Percentiles rank a stretch among this genome's conserved stretches.
Evolutionary conservation across 495 filamentous ascomycete genomes (phyloP).

Genomic region (Aspergillus ostianus): DNA sequence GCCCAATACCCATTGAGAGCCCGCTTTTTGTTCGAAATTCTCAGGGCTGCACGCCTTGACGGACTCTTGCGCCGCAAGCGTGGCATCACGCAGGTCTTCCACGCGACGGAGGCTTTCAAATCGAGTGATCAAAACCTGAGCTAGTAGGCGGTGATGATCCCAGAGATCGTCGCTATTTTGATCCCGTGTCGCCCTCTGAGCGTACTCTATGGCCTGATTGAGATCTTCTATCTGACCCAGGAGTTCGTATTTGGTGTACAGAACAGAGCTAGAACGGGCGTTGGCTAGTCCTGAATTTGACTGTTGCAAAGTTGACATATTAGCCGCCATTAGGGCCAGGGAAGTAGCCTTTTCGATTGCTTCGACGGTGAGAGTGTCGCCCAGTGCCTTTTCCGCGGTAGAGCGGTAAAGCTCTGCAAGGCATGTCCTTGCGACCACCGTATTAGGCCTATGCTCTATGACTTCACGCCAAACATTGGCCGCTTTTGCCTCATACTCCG

Average conservation of each 20-base stretch:
- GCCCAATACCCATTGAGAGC: constrained; percentile 4
- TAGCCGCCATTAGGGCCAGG: not conserved
- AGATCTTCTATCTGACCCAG: not conserved
- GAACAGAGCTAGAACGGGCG: not conserved
- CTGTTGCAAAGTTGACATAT: not conserved
- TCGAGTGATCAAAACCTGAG: not conserved
- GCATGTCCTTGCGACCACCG: not conserved
- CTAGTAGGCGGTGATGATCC: constrained; percentile 2
- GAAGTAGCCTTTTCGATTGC: not conserved
- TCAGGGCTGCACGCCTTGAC: not conserved
- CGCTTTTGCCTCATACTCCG: constrained; percentile 1
- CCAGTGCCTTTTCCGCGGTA: not conserved
- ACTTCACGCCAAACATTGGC: not conserved
- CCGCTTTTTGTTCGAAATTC: not conserved
- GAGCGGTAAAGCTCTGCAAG: not conserved
- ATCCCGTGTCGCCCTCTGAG: not conserved
- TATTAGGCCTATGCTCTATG: not conserved
- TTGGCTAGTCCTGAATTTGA: not conserved
- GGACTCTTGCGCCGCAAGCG: not conserved
- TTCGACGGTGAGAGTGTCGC: not conserved
- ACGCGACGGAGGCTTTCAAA: not conserved
- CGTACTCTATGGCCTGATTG: constrained; percentile 2
- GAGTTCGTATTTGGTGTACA: constrained; percentile 1
- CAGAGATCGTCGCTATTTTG: not conserved
- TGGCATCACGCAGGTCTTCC: constrained; percentile 1